Conservation (phyloP, 495 filamentous ascomycete species). For the Xylaria telfairii region DNA sequence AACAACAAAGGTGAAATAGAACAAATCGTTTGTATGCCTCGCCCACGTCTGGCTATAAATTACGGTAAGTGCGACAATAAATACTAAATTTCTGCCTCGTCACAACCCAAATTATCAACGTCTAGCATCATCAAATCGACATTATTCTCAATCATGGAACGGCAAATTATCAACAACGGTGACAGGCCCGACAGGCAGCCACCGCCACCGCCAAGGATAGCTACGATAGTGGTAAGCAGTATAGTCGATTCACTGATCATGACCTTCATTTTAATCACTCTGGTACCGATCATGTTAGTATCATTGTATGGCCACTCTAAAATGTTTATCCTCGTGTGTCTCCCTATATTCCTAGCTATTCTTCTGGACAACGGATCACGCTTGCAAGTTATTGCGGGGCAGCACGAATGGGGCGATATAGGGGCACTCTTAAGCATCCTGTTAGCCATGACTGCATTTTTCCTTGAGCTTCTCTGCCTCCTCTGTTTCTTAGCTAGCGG, state of each 20-base stretch:
- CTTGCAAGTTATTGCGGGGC: not conserved
- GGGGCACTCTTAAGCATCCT: not conserved
- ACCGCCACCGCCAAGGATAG: too few species aligned
- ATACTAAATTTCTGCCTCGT: not conserved
- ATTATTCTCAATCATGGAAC: too few species aligned
- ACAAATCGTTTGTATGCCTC: not conserved
- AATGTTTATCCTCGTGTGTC: not conserved
- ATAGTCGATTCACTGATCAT: not conserved
- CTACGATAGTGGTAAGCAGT: not conserved
- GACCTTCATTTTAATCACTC: not conserved
- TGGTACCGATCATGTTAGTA: not conserved
- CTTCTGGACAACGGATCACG: not conserved
- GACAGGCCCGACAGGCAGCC: too few species aligned
- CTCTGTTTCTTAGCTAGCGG: not conserved
- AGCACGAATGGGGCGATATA: too few species aligned
- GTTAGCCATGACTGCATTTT: not conserved
- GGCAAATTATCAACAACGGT: too few species aligned
- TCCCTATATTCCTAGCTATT: not conserved
- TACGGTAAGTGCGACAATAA: not conserved
- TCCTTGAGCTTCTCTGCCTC: constrained; percentile 4
- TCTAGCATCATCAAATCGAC: too few species aligned
- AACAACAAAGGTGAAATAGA: not conserved
- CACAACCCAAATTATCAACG: not conserved
- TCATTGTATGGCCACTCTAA: not conserved
- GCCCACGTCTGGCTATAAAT: not conserved